Conservation (phyloP, 148 eudicot species). For the Silene conica region DNA sequence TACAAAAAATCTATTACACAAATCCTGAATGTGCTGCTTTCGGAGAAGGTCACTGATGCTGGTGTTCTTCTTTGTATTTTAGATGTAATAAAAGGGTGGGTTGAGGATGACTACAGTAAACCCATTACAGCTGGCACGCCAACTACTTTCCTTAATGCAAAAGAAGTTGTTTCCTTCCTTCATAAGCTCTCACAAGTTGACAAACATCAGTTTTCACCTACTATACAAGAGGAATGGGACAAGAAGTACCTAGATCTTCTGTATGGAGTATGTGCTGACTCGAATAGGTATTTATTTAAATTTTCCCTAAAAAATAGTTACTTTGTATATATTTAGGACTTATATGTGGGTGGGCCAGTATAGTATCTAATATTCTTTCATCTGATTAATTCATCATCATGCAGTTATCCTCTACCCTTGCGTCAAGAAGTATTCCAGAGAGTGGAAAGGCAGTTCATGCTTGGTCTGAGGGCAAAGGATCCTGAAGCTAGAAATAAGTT, state of each 20-base stretch:
- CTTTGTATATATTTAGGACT: neutral
- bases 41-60: conserved; percentile 83
- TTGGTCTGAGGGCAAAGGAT: conserved; percentile 94
- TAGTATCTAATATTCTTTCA: neutral
- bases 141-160: conserved; percentile 55
- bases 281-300: conserved; percentile 52
- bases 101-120: conserved; percentile 77
- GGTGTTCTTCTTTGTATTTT: conserved; percentile 87
- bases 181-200: conserved; percentile 97
- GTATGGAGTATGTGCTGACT: conserved; percentile 90
- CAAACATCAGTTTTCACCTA: conserved; percentile 63
- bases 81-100: conserved; percentile 84
- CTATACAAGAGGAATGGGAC: conserved; percentile 83
- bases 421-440: conserved; percentile 90
- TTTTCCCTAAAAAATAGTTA: no score
- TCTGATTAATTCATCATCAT: conserved; percentile 22
- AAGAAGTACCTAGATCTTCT: conserved; percentile 76
- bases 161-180: conserved; percentile 86
- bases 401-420: conserved; percentile 65
- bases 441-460: conserved; percentile 92
- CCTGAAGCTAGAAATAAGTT: conserved; percentile 78
- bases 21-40: conserved; percentile 65
- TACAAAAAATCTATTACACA: conserved; percentile 76
- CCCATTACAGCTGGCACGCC: conserved; percentile 52
- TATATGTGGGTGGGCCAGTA: neutral